Evolutionary conservation across 441 rosid species (phyloP).

Genomic region (Rhodomyrtus psidioides): DNA sequence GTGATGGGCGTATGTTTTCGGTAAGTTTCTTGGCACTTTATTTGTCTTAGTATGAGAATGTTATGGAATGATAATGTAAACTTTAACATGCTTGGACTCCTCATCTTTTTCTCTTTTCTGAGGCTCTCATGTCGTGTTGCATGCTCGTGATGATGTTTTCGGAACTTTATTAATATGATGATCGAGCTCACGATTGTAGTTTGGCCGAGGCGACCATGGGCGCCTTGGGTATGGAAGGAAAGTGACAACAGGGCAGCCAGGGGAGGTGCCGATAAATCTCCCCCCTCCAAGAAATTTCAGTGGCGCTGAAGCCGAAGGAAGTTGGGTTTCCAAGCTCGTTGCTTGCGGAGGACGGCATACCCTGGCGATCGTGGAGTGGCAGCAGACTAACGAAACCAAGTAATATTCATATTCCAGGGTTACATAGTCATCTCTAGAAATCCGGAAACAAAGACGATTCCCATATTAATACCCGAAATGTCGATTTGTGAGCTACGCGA

Average conservation of each 20-base stretch:
- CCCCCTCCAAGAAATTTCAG: conserved; percentile 33
- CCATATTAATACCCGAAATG: neutral
- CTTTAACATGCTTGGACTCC: neutral
- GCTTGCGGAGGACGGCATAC: conserved; percentile 98
- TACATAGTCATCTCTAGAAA: neutral
- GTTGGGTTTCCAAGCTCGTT: conserved; percentile 67
- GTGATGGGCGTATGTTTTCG: conserved; percentile 77
- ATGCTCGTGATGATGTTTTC: neutral
- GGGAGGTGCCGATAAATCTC: conserved; percentile 70
- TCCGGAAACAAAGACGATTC: neutral
- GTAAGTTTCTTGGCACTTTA: conserved; percentile 37
- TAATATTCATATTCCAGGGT: neutral
- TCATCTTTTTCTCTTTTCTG: neutral
- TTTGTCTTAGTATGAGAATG: neutral
- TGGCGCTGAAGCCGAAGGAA: conserved; percentile 35
- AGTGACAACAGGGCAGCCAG: conserved; percentile 83
- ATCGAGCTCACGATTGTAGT: conserved; percentile 34
- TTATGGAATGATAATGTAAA: neutral
- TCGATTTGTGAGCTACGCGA: neutral
- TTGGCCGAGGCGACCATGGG: conserved; percentile 98
- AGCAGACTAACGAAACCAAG: conserved; percentile 30
- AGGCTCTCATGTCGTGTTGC: neutral
- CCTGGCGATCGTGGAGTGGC: conserved; percentile 81
- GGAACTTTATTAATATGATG: neutral
- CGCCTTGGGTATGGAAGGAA: conserved; percentile 90